Conservation (phyloP, 2,329 filamentous ascomycete genomes). For the Aspergillus neoniger region DNA sequence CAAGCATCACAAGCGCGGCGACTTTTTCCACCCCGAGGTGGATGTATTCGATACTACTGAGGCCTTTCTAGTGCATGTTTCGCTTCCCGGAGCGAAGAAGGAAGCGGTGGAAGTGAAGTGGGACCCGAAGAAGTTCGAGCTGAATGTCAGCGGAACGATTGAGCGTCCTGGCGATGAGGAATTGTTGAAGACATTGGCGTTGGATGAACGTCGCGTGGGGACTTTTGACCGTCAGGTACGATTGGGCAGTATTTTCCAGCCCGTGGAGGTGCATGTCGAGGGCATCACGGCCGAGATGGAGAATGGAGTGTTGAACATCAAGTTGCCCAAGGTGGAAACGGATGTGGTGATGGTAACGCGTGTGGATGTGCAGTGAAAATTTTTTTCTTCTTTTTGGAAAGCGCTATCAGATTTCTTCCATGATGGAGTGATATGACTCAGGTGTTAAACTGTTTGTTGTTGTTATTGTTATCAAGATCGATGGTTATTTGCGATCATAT, state of each 20-base stretch:
- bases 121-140: slow-evolving; percentile 8
- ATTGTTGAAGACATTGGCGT: slow-evolving; percentile 4
- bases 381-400: too few species aligned
- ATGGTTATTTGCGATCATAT: too few species aligned
- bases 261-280: slow-evolving; percentile 1
- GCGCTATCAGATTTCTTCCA: too few species aligned
- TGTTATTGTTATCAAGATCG: too few species aligned
- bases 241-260: slow-evolving; percentile 1
- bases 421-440: too few species aligned
- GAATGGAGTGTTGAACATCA: slow-evolving; percentile 1
- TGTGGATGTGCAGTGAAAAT: slow-evolving; percentile 2
- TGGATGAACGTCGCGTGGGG: slow-evolving; percentile 7
- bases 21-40: slow-evolving; percentile 4
- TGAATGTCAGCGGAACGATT: slow-evolving; percentile 1
- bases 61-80: slow-evolving; percentile 1
- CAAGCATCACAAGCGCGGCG: background rate
- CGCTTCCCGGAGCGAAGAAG: slow-evolving; percentile 9
- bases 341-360: slow-evolving; percentile 6
- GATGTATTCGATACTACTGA: slow-evolving; percentile 7
- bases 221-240: slow-evolving; percentile 8
- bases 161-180: slow-evolving; percentile 1
- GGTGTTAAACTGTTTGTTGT: too few species aligned
- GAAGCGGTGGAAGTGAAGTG: slow-evolving; percentile 10
- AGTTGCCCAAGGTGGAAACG: slow-evolving; percentile 7
- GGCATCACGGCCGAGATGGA: slow-evolving; percentile 8